These are phyloP conservation scores for Fusarium torreyae DNA, from an alignment of 2,329 filamentous ascomycete species.

Conservation along the genomic window DNA sequence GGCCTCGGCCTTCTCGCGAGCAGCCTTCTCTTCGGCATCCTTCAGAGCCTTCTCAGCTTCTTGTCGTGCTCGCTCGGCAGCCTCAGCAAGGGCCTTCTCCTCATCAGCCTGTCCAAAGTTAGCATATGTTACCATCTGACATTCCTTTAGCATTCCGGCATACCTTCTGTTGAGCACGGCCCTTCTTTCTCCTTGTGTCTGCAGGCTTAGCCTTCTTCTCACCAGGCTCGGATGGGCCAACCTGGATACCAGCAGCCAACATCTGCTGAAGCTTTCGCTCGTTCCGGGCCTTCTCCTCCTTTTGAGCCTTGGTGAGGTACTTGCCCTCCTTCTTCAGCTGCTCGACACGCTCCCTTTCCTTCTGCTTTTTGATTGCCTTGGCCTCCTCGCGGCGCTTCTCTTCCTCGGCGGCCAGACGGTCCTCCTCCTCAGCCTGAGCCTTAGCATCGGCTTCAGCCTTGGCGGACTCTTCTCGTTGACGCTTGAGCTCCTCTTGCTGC, in stretches of 20 bases:
- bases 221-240: conserved; percentile 73
- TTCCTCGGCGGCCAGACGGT: conserved; percentile 77
- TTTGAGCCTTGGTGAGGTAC: conserved; percentile 88
- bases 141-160: neutral
- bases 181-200: conserved; percentile 85
- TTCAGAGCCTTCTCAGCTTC: conserved; percentile 78
- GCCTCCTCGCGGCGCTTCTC: conserved; percentile 78
- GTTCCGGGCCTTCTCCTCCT: conserved; percentile 83
- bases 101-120: conserved; percentile 73
- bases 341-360: conserved; percentile 88
- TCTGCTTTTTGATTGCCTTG: conserved; percentile 84
- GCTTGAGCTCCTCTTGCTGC: conserved; percentile 84
- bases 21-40: conserved; percentile 73
- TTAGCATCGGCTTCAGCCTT: conserved; percentile 74
- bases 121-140: conserved; percentile 12
- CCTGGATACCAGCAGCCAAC: conserved; percentile 82
- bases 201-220: conserved; percentile 83
- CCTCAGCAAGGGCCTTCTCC: conserved; percentile 83
- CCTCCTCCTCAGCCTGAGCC: conserved; percentile 75
- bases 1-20: conserved; percentile 69
- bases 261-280: conserved; percentile 88
- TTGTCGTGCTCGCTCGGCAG: conserved; percentile 77
- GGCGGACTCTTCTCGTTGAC: conserved; percentile 76
- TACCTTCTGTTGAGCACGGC: conserved; percentile 71
- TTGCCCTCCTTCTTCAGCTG: conserved; percentile 91